Conservation (phyloP, 305 asterid genomes). For the Solanum hybrid region DNA sequence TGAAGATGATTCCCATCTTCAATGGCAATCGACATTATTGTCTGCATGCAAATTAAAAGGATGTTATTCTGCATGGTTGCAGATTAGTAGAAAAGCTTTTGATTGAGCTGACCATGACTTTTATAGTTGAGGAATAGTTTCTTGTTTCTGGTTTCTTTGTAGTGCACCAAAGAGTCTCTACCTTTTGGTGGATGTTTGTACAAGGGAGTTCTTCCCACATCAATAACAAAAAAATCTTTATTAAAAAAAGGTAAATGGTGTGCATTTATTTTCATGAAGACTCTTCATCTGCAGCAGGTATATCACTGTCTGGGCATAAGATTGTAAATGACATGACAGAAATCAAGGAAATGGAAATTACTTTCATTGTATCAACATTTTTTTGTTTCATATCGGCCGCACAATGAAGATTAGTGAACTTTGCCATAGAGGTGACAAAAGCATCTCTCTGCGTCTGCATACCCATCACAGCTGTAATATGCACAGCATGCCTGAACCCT, state of each 20-base stretch:
- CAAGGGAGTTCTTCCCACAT: neutral
- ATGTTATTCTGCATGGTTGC: slow-evolving; percentile 1
- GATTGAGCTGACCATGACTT: neutral
- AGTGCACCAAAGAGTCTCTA: neutral
- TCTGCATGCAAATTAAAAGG: slow-evolving; percentile 32
- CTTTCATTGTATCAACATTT: slow-evolving; percentile 95
- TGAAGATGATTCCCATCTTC: slow-evolving; percentile 94
- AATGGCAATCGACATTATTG: slow-evolving; percentile 87
- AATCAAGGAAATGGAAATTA: slow-evolving; percentile 20
- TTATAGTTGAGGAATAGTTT: neutral
- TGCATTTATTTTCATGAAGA: neutral
- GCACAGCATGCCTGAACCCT: slow-evolving; percentile 93
- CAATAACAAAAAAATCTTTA: neutral
- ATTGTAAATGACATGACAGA: neutral
- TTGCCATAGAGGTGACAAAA: slow-evolving; percentile 96
- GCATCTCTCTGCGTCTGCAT: slow-evolving; percentile 99
- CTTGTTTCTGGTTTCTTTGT: neutral
- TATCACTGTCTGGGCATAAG: neutral
- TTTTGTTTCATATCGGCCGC: slow-evolving; percentile 99
- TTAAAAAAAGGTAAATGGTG: neutral
- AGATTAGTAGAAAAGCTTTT: neutral
- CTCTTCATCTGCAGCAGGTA: neutral
- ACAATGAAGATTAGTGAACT: slow-evolving; percentile 93
- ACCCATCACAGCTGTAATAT: slow-evolving; percentile 86
- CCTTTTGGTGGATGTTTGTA: neutral